Conservation (phyloP, 441 rosid species). For the Brassica balearica region DNA sequence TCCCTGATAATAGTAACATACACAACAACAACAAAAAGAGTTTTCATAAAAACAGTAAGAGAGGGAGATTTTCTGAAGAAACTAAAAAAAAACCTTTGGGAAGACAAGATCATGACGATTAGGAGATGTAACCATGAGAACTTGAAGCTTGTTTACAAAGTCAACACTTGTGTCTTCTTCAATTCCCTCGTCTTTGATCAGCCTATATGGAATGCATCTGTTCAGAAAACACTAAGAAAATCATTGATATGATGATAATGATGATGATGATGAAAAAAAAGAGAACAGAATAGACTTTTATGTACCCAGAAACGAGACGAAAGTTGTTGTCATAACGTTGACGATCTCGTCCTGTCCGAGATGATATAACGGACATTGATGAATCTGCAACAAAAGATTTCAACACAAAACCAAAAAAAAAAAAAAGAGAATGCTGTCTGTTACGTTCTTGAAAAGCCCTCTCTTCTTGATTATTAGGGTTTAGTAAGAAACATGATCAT, state of each 20-base stretch:
- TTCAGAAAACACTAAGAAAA: neutral
- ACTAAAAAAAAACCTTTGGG: slow-evolving; percentile 66
- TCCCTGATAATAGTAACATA: slow-evolving; percentile 52
- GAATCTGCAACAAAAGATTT: slow-evolving; percentile 26
- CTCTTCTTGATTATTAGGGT: slow-evolving; percentile 26
- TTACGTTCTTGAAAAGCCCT: slow-evolving; percentile 28
- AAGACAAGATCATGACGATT: slow-evolving; percentile 71
- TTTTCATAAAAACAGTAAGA: slow-evolving; percentile 12
- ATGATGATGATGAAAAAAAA: neutral
- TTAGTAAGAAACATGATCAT: slow-evolving; percentile 27
- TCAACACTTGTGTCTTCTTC: slow-evolving; percentile 43
- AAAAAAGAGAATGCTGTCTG: slow-evolving; percentile 12
- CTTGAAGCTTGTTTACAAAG: slow-evolving; percentile 50
- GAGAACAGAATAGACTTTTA: neutral
- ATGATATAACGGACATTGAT: slow-evolving; percentile 55
- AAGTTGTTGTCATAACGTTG: slow-evolving; percentile 80
- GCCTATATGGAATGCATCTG: slow-evolving; percentile 70
- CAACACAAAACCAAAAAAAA: neutral
- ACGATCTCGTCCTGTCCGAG: slow-evolving; percentile 71
- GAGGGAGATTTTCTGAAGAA: neutral
- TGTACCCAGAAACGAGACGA: slow-evolving; percentile 84
- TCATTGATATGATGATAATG: neutral
- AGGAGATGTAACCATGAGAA: slow-evolving; percentile 77
- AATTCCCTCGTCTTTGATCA: slow-evolving; percentile 44
- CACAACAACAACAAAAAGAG: neutral